Conservation (phyloP, 331 rosid species). For the Telfairia occidentalis region DNA sequence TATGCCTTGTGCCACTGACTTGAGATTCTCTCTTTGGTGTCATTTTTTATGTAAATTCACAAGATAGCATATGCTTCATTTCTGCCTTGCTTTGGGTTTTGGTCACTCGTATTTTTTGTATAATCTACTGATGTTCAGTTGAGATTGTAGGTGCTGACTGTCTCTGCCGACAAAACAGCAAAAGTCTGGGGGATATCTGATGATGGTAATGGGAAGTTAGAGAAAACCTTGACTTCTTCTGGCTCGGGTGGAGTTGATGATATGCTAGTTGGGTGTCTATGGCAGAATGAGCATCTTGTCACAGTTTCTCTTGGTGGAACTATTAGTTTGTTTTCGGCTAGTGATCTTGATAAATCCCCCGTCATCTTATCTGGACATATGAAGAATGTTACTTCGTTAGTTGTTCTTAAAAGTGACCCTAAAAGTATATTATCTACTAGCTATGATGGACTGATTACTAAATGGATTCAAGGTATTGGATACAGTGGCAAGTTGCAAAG, state of each 20-base stretch:
- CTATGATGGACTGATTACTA: slow-evolving; percentile 79
- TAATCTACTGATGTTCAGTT: slow-evolving; percentile 19
- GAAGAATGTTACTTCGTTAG: slow-evolving; percentile 77
- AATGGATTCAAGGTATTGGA: slow-evolving; percentile 88
- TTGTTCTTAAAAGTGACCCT: slow-evolving; percentile 58
- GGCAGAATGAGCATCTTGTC: slow-evolving; percentile 74
- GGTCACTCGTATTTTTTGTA: not conserved
- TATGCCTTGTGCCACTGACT: not conserved
- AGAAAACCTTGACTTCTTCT: slow-evolving; percentile 55
- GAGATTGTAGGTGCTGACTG: slow-evolving; percentile 61
- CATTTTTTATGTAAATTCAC: not conserved
- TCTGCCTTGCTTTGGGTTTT: not conserved
- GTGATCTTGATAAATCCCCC: slow-evolving; percentile 75
- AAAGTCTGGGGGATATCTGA: slow-evolving; percentile 78
- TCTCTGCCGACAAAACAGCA: slow-evolving; percentile 90
- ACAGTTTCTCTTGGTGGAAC: slow-evolving; percentile 88
- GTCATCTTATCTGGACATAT: slow-evolving; percentile 64
- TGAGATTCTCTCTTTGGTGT: not conserved
- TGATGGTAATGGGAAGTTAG: slow-evolving; percentile 63
- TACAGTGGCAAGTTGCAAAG: slow-evolving; percentile 71
- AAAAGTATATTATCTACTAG: slow-evolving; percentile 68
- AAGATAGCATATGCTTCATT: not conserved
- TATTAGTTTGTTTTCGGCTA: slow-evolving; percentile 57
- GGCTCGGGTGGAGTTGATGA: slow-evolving; percentile 87
- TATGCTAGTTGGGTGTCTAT: slow-evolving; percentile 84